Percentiles rank a stretch among this genome's conserved stretches.
phyloP scores from a whole-genome alignment of 352 stramenopile genomes.

The Phytophthora ramorum region DNA sequence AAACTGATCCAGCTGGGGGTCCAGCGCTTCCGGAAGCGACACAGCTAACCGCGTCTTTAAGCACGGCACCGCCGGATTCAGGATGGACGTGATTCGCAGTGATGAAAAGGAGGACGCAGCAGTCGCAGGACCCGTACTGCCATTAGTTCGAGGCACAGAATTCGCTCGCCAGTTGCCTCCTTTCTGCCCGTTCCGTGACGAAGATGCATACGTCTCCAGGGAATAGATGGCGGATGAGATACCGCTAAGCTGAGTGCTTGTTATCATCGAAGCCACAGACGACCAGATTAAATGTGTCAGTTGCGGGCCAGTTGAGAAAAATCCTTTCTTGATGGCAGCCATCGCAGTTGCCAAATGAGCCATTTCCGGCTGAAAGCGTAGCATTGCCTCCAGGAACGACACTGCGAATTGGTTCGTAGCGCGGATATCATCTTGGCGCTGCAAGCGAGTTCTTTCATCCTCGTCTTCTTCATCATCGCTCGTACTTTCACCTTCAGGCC shows the following conservation, averaged over 20 bases:
- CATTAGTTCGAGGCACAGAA: slow-evolving; percentile 14
- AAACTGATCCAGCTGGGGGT: slow-evolving; percentile 72
- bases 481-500: slow-evolving; percentile 44
- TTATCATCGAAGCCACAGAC: slow-evolving; percentile 66
- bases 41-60: slow-evolving; percentile 73
- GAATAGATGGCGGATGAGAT: slow-evolving; percentile 76
- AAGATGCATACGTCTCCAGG: slow-evolving; percentile 40
- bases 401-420: slow-evolving; percentile 83
- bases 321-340: slow-evolving; percentile 70
- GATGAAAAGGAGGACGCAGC: slow-evolving; percentile 67
- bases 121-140: slow-evolving; percentile 13
- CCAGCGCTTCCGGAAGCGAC: slow-evolving; percentile 68
- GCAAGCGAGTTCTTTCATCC: slow-evolving; percentile 22
- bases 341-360: slow-evolving; percentile 58
- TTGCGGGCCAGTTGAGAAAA: slow-evolving; percentile 73
- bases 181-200: slow-evolving; percentile 31
- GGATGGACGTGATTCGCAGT: slow-evolving; percentile 68
- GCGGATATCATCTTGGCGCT: slow-evolving; percentile 53
- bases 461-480: slow-evolving; percentile 34
- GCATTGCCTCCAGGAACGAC: slow-evolving; percentile 68
- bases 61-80: slow-evolving; percentile 57
- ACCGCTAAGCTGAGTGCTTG: slow-evolving; percentile 70
- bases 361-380: slow-evolving; percentile 76
- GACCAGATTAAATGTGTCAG: slow-evolving; percentile 83
- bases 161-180: slow-evolving; percentile 20